phyloP scores from a whole-genome alignment of 2,329 filamentous ascomycete genomes.

The Diaporthe citri region DNA sequence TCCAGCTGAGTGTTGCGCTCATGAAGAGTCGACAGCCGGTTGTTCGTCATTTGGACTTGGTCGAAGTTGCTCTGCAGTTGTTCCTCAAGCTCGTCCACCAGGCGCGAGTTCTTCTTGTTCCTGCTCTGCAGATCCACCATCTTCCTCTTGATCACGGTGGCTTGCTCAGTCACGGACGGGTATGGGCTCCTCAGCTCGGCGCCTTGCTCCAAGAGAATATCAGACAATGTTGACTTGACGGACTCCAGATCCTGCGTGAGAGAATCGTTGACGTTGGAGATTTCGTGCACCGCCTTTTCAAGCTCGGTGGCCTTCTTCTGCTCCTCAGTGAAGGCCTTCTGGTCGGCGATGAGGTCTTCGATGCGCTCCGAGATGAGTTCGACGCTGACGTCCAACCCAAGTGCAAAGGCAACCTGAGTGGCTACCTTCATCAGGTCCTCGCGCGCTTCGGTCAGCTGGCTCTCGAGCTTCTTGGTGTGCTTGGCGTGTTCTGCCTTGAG shows the following conservation, averaged over 20 bases:
- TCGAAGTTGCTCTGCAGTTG: slow-evolving; percentile 96
- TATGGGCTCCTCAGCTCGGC: slow-evolving; percentile 58
- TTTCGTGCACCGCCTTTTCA: slow-evolving; percentile 65
- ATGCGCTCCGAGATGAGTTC: slow-evolving; percentile 76
- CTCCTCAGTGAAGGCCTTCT: slow-evolving; percentile 70
- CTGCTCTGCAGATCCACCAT: slow-evolving; percentile 71
- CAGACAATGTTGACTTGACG: slow-evolving; percentile 66
- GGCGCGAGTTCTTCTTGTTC: slow-evolving; percentile 91
- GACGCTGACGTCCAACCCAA: slow-evolving; percentile 74
- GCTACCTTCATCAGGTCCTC: slow-evolving; percentile 76
- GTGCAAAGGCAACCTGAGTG: slow-evolving; percentile 70
- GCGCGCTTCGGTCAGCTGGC: slow-evolving; percentile 74
- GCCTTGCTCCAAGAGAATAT: slow-evolving; percentile 65
- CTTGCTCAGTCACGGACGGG: slow-evolving; percentile 65
- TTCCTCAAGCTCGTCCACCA: slow-evolving; percentile 96
- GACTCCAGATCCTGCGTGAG: slow-evolving; percentile 73
- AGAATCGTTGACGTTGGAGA: slow-evolving; percentile 69
- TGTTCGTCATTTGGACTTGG: slow-evolving; percentile 73
- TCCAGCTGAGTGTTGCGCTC: slow-evolving; percentile 82
- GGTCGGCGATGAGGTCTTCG: slow-evolving; percentile 66
- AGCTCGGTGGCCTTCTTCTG: slow-evolving; percentile 71
- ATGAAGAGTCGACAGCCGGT: slow-evolving; percentile 86
- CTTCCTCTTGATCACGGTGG: slow-evolving; percentile 74
- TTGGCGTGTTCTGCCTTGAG: slow-evolving; percentile 73
- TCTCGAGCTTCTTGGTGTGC: slow-evolving; percentile 67